A percentile compares a stretch with the other conserved stretches of the same genome.
These are phyloP conservation scores for Cymodocea nodosa DNA, from an alignment of 116 monocot genomes.

Conservation along the genomic window DNA sequence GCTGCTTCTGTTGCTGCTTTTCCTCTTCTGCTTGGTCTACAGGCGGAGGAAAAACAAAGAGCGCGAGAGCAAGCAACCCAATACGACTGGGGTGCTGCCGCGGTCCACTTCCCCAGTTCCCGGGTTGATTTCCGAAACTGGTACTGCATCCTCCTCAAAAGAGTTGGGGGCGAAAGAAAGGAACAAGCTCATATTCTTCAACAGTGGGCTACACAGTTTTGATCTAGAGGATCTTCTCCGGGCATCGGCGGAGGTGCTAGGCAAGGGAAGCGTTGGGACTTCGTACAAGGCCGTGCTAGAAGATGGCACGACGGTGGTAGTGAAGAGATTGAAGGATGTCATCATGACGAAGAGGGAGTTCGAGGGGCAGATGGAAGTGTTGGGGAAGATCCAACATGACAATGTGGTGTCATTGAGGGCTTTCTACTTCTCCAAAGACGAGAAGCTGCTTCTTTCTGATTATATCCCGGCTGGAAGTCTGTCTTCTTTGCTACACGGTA, in stretches of 20 bases:
- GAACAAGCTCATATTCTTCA: constrained; percentile 24
- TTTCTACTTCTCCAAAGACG: constrained; percentile 75
- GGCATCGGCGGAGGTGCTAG: constrained; percentile 28
- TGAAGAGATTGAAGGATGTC: constrained; percentile 29
- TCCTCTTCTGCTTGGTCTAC: constrained; percentile 16
- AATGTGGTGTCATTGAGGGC: constrained; percentile 40
- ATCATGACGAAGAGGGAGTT: constrained; percentile 12
- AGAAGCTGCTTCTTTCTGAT: constrained; percentile 89
- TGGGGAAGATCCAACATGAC: constrained; percentile 6
- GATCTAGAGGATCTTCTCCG: constrained; percentile 29
- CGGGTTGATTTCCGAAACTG: not conserved
- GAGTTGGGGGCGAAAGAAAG: constrained; percentile 7
- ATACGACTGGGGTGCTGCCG: not conserved
- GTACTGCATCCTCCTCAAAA: constrained; percentile 9
- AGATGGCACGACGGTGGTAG: constrained; percentile 20
- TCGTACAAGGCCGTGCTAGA: constrained; percentile 31
- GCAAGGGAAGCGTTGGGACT: constrained; percentile 21
- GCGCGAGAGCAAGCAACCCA: not conserved
- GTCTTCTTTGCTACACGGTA: constrained; percentile 46
- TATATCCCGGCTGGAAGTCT: constrained; percentile 73
- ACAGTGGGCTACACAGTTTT: constrained; percentile 10
- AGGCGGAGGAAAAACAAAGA: not conserved
- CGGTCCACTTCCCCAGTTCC: not conserved
- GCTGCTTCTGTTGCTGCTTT: constrained; percentile 11
- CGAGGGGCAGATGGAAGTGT: constrained; percentile 20